Base-by-base conservation (phyloP, 306 rosid species). In the Castanea mollissima region DNA sequence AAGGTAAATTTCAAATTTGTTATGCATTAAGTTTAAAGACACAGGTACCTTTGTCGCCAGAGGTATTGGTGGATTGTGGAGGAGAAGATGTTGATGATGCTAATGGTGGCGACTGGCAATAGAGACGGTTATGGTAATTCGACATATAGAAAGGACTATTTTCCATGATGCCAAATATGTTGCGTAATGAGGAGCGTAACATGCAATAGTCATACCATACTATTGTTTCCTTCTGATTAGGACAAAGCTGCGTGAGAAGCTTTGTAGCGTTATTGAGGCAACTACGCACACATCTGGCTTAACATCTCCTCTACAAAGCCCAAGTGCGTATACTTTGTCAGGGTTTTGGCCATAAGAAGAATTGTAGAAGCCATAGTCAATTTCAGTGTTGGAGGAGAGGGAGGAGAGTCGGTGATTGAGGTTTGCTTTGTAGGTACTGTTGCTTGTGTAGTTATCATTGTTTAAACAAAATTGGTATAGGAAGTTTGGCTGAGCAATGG, bases 271-370 rank as follows among this genome's bases (percentile, higher is more conserved):
- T 4, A 8, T 35, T 55, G 57, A 77, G 68, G 69, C 81, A 69
- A 54, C 13, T 32, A 12, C 13, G 57, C 75, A 77, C 1, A 10
- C 12, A 2, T 69, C 81, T 1, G 49, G 58, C 54, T 51, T 4
- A 21, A 16, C 8, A 20, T 77, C 81, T 25, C 57, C 81, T 35
- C 75, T 77, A 74, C 81, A 77, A 18, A 77, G 23, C 0, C 67
- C 55, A 63, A 52, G 1, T 27, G 69, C 41, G 35, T 60, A 32
- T 57, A 52, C 83, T 71, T 54, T 10, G 74, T 44, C n/a, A 8
- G 3, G 38, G 0, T 71, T 59, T 34, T 59, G 1, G 19, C 41
- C 62, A 21, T 20, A 35, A 78, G 27, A 52, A 20, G 2, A 20
- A 55, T n/a, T 20, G 38, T 29, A 52, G 16, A 6, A n/a, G 5